phyloP scores from a whole-genome alignment of 352 stramenopile species.

The Phytophthora parvispora region DNA sequence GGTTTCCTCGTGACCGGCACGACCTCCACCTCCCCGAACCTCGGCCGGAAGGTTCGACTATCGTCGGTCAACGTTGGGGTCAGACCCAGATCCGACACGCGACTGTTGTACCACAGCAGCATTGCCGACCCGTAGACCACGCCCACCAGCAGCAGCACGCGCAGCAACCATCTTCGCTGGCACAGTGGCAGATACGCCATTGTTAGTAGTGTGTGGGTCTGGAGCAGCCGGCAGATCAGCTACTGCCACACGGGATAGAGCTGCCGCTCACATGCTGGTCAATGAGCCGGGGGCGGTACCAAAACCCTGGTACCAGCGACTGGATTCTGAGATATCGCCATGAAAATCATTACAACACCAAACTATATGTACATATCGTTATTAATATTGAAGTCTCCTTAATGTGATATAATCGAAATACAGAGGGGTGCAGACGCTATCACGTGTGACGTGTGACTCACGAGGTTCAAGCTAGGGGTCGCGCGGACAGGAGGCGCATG shows the following conservation, averaged over 20 bases:
- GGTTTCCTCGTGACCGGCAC: slow-evolving; percentile 15
- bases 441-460: slow-evolving; percentile 19
- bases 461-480: background rate
- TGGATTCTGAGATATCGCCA: background rate
- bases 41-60: slow-evolving; percentile 19
- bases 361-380: background rate
- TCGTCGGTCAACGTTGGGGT: background rate
- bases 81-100: background rate
- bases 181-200: background rate
- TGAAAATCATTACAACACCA: background rate
- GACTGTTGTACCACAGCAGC: slow-evolving; percentile 22
- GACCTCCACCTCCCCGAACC: slow-evolving; percentile 21
- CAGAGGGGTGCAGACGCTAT: slow-evolving; percentile 11
- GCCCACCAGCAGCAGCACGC: background rate
- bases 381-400: background rate
- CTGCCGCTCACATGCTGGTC: background rate
- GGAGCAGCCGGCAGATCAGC: background rate
- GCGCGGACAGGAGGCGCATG: background rate
- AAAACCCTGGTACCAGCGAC: background rate
- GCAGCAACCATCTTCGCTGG: background rate
- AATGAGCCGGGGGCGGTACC: background rate
- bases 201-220: background rate
- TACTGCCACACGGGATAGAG: background rate
- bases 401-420: background rate
- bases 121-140: slow-evolving; percentile 8